Conservation (phyloP, 2,329 filamentous ascomycete species). For the Ilyonectria robusta region DNA sequence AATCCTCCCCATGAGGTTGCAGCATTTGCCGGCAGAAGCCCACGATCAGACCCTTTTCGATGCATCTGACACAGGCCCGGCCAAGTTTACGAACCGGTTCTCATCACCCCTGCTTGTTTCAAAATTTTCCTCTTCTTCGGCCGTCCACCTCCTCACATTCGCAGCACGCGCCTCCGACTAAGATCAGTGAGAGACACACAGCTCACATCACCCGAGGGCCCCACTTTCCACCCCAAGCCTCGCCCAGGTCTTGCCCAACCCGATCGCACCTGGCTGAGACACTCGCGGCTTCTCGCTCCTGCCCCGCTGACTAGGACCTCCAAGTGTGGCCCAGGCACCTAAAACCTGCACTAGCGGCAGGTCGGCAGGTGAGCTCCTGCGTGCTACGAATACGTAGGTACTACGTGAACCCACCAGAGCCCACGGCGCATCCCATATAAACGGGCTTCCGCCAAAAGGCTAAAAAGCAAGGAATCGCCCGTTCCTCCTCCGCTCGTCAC, state of each 20-base stretch:
- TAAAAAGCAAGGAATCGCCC: conserved; percentile 23
- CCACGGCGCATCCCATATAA: conserved; percentile 4
- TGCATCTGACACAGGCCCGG: not conserved
- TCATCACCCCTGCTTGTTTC: not conserved
- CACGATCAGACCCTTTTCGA: not conserved
- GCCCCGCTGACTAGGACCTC: not conserved
- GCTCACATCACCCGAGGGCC: not conserved
- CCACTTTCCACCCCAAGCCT: not conserved
- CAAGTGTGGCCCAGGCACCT: not conserved
- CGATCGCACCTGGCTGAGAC: not conserved
- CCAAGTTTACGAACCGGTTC: not conserved
- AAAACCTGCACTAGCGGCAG: conserved; percentile 2
- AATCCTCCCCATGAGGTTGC: not conserved
- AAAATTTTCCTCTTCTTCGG: not conserved
- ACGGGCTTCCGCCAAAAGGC: conserved; percentile 3
- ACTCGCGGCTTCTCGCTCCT: not conserved
- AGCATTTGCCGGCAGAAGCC: not conserved
- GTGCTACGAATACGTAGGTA: not conserved
- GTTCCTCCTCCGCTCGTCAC: conserved; percentile 3
- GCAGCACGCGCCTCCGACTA: not conserved
- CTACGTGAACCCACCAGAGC: conserved; percentile 1
- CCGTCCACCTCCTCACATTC: not conserved
- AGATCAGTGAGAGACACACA: not conserved
- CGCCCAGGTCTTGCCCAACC: not conserved
- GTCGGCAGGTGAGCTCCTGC: not conserved